Evolutionary conservation across 148 eudicot species (phyloP).

Genomic region (Polygonum maritimum): DNA sequence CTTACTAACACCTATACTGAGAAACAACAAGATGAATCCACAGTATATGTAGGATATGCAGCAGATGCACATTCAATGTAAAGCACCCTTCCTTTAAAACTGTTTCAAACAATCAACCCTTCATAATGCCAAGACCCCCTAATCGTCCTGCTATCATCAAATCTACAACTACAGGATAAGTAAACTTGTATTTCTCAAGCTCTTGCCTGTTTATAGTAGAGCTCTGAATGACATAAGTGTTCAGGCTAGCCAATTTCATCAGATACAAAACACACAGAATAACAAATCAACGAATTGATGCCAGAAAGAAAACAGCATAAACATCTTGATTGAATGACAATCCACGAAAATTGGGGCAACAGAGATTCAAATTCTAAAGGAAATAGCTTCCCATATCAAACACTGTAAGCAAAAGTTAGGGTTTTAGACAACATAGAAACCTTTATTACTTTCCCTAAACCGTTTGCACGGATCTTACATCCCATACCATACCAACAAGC

Average conservation of each 20-base stretch:
- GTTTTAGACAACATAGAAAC: not conserved
- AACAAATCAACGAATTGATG: not conserved
- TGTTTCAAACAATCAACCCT: not conserved
- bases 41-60: not conserved
- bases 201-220: not conserved
- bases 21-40: not conserved
- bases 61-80: not conserved
- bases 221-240: not conserved
- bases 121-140: not conserved
- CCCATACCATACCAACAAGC: not conserved
- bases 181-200: not conserved
- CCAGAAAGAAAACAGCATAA: not conserved
- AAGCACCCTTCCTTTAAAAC: not conserved
- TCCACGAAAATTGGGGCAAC: not conserved
- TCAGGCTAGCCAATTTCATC: not conserved
- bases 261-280: not conserved
- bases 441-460: not conserved
- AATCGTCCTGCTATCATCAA: not conserved
- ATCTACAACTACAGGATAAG: not conserved
- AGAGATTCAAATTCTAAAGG: not conserved
- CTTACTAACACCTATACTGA: not conserved
- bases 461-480: slow-evolving; percentile 6
- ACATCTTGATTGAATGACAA: slow-evolving; percentile 1
- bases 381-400: not conserved
- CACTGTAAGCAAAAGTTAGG: slow-evolving; percentile 4